Evolutionary conservation across 148 eudicot species (phyloP), one percentile per base, ranked within the genome.

Genomic region (Cornus florida): DNA sequence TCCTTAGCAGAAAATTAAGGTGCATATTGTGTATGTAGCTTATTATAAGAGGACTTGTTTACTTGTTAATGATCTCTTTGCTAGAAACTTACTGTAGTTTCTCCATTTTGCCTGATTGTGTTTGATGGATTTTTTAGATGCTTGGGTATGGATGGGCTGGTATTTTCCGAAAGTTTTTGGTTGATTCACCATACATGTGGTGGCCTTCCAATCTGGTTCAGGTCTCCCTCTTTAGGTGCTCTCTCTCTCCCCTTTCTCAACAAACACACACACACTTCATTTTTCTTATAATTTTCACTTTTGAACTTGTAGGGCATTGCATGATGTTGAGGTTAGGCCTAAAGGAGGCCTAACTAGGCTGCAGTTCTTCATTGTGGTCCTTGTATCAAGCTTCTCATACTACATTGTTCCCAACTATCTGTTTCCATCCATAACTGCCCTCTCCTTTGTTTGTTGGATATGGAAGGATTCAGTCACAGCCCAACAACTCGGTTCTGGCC

Each of bases 121-220:
- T 66, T 39, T 56, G 24, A 32, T 69, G 72, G 17, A 33, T 16
- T 32, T 7, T 53, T 33, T 64, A 88, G 91, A 59, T 88, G 91
- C 86, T 88, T 48, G 91, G 91, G 23, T 88, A 84, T 71, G 91
- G 91, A 33, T 88, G 87, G 91, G 91, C 91, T 64, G 91, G 91
- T 2, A 1, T 84, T 35, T 84, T 82, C 68, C 67, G 91, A 56
- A 86, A 83, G 41, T 75, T 81, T 70, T 80, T 88, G 1, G 91
- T 88, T 69, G 91, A 88, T 66, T 84, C 89, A 4, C 87, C 91
- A 0, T 79, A 82, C 62, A 88, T 86, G 89, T 88, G 87, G 91
- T 88, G 91, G 91, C 91, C 91, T 69, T 59, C 81, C 19, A 84
- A 75, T 73, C 75, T 88, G 70, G 79, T 86, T 75, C 80, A 86